These are phyloP conservation scores for Spatholobus suberectus DNA, from an alignment of 306 rosid species.

Conservation along the genomic window DNA sequence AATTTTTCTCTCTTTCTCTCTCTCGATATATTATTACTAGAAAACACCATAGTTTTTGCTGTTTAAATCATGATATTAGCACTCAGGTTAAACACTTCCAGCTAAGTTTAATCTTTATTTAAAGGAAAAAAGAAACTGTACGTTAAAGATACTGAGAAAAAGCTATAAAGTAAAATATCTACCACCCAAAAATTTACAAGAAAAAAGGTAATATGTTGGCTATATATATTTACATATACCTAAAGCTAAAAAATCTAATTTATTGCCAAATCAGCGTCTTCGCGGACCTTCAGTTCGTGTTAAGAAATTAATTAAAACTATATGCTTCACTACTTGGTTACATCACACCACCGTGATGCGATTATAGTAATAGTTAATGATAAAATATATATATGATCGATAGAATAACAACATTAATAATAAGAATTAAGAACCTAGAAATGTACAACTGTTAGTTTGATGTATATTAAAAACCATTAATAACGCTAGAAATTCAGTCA, in stretches of 20 bases:
- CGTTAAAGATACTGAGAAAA: constrained; percentile 40
- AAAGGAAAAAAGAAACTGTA: constrained; percentile 42
- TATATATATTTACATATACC: constrained; percentile 32
- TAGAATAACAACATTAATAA: constrained; percentile 13
- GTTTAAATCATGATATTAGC: background rate
- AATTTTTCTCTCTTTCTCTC: background rate
- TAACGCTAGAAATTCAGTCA: constrained; percentile 26
- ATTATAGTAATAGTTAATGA: constrained; percentile 4
- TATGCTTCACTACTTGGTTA: constrained; percentile 18
- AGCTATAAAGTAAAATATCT: constrained; percentile 38
- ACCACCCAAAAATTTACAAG: constrained; percentile 19
- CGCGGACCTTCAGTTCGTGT: constrained; percentile 13
- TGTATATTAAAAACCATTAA: constrained; percentile 5
- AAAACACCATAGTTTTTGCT: background rate
- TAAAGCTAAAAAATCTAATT: too few species aligned
- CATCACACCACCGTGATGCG: constrained; percentile 30
- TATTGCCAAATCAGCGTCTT: constrained; percentile 31
- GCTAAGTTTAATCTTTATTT: constrained; percentile 23
- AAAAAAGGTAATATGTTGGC: background rate
- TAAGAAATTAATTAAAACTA: constrained; percentile 20
- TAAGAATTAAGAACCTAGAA: background rate
- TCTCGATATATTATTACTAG: background rate
- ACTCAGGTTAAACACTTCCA: constrained; percentile 12
- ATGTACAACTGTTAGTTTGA: constrained; percentile 4
- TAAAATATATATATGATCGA: background rate